Conservation (phyloP, 2,329 filamentous ascomycete genomes). For the Alternaria gansuensis region DNA sequence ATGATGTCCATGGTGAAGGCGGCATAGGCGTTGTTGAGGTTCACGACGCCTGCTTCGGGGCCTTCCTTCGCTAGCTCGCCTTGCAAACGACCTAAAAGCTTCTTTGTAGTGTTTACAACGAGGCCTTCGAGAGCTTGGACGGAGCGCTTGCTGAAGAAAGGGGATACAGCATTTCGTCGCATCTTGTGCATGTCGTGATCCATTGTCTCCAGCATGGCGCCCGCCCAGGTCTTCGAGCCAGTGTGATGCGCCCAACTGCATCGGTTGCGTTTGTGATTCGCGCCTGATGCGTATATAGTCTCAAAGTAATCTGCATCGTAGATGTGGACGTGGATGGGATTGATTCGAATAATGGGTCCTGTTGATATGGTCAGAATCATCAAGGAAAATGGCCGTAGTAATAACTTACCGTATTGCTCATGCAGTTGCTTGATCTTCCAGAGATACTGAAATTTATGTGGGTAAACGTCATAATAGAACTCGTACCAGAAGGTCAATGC, state of each 20-base stretch:
- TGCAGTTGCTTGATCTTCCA: slow-evolving; percentile 44
- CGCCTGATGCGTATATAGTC: slow-evolving; percentile 24
- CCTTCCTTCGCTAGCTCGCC: not conserved
- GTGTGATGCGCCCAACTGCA: slow-evolving; percentile 17
- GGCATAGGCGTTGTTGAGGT: slow-evolving; percentile 19
- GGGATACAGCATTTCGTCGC: slow-evolving; percentile 31
- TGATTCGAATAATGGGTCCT: slow-evolving; percentile 26
- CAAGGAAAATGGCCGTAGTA: rapidly evolving
- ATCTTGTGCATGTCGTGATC: slow-evolving; percentile 37
- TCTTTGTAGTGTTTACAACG: slow-evolving; percentile 19
- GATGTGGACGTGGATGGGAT: slow-evolving; percentile 30
- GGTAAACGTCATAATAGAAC: slow-evolving; percentile 44
- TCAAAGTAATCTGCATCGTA: slow-evolving; percentile 29
- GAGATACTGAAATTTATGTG: slow-evolving; percentile 29
- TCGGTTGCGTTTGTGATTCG: slow-evolving; percentile 23
- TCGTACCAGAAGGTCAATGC: slow-evolving; percentile 33
- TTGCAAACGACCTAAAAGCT: not conserved
- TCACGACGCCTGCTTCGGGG: slow-evolving; percentile 6
- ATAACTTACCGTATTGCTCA: slow-evolving; percentile 24
- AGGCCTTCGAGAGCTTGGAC: slow-evolving; percentile 23
- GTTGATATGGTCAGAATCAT: not conserved
- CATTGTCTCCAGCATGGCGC: slow-evolving; percentile 26
- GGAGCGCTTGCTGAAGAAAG: slow-evolving; percentile 37
- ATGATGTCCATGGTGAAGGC: slow-evolving; percentile 31
- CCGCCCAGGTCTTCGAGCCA: slow-evolving; percentile 9